Conservation (phyloP, 192 early-diverging fungal genomes). For the Coemansia sp. region DNA sequence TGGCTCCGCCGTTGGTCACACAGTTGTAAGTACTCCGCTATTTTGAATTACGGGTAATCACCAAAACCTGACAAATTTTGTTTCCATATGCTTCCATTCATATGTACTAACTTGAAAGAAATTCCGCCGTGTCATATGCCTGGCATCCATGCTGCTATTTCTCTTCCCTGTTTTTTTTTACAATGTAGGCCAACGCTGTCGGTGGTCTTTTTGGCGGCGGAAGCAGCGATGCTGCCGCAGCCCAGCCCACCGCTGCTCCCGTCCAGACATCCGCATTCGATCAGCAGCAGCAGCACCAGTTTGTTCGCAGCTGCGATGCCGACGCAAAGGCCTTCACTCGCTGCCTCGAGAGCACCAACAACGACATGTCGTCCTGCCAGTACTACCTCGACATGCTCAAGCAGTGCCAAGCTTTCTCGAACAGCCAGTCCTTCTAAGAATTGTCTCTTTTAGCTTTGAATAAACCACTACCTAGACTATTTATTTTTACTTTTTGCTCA, state of each 20-base stretch:
- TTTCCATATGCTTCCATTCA: background rate
- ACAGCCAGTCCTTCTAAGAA: conserved; percentile 15
- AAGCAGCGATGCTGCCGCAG: conserved; percentile 28
- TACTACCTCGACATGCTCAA: conserved; percentile 91
- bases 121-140: too few relatives aligned
- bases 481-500: conserved; percentile 29
- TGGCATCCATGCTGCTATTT: too few relatives aligned
- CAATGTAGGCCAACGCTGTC: conserved; percentile 32
- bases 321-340: conserved; percentile 81
- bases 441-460: background rate
- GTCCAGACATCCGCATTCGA: conserved; percentile 5
- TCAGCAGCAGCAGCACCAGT: conserved; percentile 44
- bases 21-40: conserved; percentile 41
- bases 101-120: background rate
- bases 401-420: conserved; percentile 66
- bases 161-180: background rate
- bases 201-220: conserved; percentile 51
- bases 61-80: background rate
- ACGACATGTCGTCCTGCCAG: conserved; percentile 81
- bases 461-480: background rate
- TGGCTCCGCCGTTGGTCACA: conserved; percentile 75
- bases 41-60: background rate
- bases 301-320: conserved; percentile 55
- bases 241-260: conserved; percentile 9
- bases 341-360: conserved; percentile 80